Evolutionary conservation across 805 yeast species (phyloP).

Genomic region (Candida odintsovae): DNA sequence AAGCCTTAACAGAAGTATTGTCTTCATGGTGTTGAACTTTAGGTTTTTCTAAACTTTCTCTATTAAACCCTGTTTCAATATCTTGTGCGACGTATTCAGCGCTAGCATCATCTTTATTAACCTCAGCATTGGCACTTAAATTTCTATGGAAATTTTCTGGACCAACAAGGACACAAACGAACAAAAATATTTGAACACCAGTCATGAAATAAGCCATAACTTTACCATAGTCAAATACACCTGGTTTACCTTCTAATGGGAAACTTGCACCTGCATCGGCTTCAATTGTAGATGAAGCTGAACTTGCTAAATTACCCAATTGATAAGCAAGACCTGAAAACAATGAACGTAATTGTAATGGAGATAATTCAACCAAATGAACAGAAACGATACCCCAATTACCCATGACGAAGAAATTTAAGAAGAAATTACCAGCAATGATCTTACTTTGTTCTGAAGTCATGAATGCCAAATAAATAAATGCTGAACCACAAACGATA

Average conservation of each 20-base stretch:
- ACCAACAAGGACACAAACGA: conserved; percentile 45
- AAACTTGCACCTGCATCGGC: conserved; percentile 28
- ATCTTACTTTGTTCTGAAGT: conserved; percentile 33
- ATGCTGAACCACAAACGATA: conserved; percentile 49
- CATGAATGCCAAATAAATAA: conserved; percentile 55
- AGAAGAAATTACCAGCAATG: conserved; percentile 56
- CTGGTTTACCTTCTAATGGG: conserved; percentile 19
- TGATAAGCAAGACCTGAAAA: conserved; percentile 53
- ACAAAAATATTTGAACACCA: conserved; percentile 49
- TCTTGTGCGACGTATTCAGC: conserved; percentile 7
- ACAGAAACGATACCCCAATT: conserved; percentile 72
- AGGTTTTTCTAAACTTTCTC: conserved; percentile 2
- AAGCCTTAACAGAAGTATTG: too few relatives aligned
- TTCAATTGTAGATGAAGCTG: conserved; percentile 66
- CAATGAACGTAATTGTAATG: conserved; percentile 57
- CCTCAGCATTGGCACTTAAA: conserved; percentile 22
- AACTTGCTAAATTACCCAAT: conserved; percentile 21
- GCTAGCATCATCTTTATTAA: not conserved
- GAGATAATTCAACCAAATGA: conserved; percentile 59
- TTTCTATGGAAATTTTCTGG: conserved; percentile 47
- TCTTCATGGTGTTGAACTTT: conserved; percentile 3
- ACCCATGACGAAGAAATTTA: conserved; percentile 65
- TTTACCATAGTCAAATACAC: conserved; percentile 52
- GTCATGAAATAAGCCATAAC: conserved; percentile 70
- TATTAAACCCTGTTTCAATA: conserved; percentile 2